phyloP scores from a whole-genome alignment of 2,329 filamentous ascomycete species.

The Lasiodiplodia citricola region DNA sequence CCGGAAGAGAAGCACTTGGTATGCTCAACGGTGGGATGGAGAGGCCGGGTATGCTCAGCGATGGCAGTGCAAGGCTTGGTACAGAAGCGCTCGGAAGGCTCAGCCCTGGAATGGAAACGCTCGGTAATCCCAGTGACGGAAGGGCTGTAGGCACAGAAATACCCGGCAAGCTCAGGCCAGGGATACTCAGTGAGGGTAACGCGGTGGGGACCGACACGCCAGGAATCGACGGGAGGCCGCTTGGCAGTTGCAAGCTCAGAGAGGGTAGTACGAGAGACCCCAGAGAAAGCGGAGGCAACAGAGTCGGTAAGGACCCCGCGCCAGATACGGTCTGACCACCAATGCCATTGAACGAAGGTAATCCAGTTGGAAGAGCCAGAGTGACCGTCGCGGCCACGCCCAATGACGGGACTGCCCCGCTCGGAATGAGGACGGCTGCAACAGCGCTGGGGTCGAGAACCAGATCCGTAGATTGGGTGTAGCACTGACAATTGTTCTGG shows the following conservation, averaged over 20 bases:
- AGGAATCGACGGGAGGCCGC: not conserved
- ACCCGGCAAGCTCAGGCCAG: not conserved
- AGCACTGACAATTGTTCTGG: constrained; percentile 18
- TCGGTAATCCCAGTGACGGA: not conserved
- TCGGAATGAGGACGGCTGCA: constrained; percentile 12
- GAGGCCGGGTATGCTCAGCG: not conserved
- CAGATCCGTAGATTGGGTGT: not conserved
- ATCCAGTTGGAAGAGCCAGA: not conserved
- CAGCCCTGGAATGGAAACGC: not conserved
- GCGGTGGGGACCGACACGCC: not conserved
- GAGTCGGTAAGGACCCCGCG: not conserved
- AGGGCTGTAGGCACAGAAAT: not conserved
- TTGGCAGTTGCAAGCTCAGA: not conserved
- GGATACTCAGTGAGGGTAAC: not conserved
- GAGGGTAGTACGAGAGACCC: not conserved
- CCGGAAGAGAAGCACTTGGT: not conserved
- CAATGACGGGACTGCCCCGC: not conserved
- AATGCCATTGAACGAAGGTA: not conserved
- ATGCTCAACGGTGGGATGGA: not conserved
- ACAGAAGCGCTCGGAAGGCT: not conserved
- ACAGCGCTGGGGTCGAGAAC: constrained; percentile 9
- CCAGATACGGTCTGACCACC: not conserved
- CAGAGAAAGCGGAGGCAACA: constrained; percentile 4
- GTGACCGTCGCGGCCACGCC: not conserved
- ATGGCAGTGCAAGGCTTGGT: not conserved